phyloP scores from a whole-genome alignment of 108 stramenopile genomes.

The Skeletonema tropicum region DNA sequence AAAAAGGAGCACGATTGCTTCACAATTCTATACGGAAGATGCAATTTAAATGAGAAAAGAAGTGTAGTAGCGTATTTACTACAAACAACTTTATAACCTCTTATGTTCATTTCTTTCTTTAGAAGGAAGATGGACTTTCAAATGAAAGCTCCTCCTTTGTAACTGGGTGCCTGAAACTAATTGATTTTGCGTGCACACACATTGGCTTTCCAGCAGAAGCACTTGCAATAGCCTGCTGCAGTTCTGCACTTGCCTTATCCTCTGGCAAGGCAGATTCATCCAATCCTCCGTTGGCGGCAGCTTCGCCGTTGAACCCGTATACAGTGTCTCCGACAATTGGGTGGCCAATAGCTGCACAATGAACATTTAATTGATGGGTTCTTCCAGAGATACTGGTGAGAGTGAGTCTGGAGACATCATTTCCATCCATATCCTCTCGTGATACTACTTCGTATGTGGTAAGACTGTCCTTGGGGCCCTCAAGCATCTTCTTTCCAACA shows the following conservation, averaged over 20 bases:
- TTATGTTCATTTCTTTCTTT: conserved; percentile 18
- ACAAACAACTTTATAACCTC: conserved; percentile 5
- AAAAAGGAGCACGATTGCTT: too few relatives aligned
- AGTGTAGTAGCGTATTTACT: not conserved
- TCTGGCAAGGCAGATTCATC: conserved; percentile 57
- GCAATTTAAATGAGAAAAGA: too few relatives aligned
- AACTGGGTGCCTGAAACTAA: conserved; percentile 80
- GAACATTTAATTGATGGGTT: conserved; percentile 89
- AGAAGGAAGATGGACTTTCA: conserved; percentile 58
- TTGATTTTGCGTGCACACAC: conserved; percentile 78
- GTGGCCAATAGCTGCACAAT: conserved; percentile 88
- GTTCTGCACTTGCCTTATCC: conserved; percentile 59
- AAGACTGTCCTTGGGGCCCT: conserved; percentile 75
- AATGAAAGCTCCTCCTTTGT: conserved; percentile 64
- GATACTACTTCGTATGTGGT: conserved; percentile 72
- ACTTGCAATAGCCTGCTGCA: conserved; percentile 56
- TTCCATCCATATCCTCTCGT: conserved; percentile 67
- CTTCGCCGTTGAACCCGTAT: conserved; percentile 80
- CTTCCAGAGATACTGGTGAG: conserved; percentile 82
- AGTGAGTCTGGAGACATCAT: conserved; percentile 73
- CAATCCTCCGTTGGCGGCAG: conserved; percentile 77
- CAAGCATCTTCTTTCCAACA: conserved; percentile 73
- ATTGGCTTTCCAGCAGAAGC: conserved; percentile 52
- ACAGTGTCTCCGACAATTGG: conserved; percentile 86
- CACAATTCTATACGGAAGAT: too few relatives aligned